phyloP scores from a whole-genome alignment of 2,329 filamentous ascomycete genomes.

The Monosporascus ibericus region DNA sequence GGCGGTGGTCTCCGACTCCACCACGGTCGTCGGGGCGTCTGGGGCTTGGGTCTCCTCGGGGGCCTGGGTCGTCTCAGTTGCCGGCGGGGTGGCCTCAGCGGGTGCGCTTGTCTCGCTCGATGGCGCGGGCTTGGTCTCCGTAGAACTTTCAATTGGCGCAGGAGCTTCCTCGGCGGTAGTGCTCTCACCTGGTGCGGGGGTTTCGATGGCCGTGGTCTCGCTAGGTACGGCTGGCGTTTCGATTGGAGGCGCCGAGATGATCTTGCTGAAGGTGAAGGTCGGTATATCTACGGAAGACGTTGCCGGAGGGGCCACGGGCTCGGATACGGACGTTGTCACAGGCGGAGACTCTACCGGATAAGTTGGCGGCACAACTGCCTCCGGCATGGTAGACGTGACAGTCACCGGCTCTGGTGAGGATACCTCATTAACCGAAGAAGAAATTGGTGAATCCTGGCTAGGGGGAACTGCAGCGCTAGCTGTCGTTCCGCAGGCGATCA shows the following conservation, averaged over 20 bases:
- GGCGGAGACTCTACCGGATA: no score
- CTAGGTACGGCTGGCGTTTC: background rate
- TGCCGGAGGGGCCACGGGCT: no score
- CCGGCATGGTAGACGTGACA: background rate
- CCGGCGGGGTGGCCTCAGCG: background rate
- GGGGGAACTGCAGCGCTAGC: conserved; percentile 14
- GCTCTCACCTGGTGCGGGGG: background rate
- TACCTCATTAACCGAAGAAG: conserved; percentile 17
- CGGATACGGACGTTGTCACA: no score
- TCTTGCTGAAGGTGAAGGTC: background rate
- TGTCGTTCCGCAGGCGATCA: conserved; percentile 22
- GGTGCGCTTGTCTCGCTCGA: background rate
- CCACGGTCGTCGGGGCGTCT: background rate
- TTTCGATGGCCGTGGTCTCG: background rate
- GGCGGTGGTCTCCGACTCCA: background rate
- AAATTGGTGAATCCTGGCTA: conserved; percentile 16
- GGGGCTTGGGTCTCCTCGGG: background rate
- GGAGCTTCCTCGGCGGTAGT: background rate
- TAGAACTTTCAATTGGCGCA: background rate
- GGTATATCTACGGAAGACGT: no score
- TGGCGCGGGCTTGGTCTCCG: no score
- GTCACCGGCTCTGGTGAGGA: conserved; percentile 3
- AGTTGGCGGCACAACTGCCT: background rate
- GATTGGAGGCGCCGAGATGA: background rate
- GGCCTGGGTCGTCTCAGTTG: background rate